Conservation (phyloP, 116 monocot species). For the Iris pallida region DNA sequence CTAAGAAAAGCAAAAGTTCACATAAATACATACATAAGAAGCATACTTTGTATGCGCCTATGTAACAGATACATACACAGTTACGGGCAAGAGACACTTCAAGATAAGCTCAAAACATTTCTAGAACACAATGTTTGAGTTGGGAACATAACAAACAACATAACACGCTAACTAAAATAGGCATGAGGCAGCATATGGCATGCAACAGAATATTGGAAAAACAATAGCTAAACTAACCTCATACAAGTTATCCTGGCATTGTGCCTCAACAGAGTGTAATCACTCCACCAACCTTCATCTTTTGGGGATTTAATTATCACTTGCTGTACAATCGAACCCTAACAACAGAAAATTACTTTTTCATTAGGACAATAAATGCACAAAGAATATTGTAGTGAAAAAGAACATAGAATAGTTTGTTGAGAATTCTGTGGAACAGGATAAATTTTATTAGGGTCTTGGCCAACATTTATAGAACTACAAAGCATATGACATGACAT, state of each 20-base stretch:
- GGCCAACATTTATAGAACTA: too few species aligned
- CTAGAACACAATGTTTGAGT: background rate
- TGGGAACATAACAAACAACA: background rate
- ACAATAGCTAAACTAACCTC: conserved; percentile 44
- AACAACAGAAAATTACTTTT: background rate
- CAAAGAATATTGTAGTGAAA: background rate
- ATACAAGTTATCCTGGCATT: conserved; percentile 75
- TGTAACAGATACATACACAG: too few species aligned
- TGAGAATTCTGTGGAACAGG: too few species aligned
- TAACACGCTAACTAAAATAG: background rate
- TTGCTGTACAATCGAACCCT: conserved; percentile 31
- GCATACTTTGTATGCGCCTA: too few species aligned
- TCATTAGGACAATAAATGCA: conserved; percentile 4
- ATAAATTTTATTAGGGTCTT: too few species aligned
- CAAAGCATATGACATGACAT: too few species aligned
- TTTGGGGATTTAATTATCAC: conserved; percentile 13
- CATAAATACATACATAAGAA: too few species aligned
- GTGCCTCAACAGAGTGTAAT: conserved; percentile 30
- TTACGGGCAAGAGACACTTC: too few species aligned
- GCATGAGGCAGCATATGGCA: background rate
- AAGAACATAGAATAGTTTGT: background rate
- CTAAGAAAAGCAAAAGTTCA: too few species aligned
- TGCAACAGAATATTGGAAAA: background rate
- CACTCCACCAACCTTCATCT: background rate
- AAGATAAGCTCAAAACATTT: too few species aligned